Conservation (phyloP, 495 filamentous ascomycete species). For the Elasticomyces elasticus region DNA sequence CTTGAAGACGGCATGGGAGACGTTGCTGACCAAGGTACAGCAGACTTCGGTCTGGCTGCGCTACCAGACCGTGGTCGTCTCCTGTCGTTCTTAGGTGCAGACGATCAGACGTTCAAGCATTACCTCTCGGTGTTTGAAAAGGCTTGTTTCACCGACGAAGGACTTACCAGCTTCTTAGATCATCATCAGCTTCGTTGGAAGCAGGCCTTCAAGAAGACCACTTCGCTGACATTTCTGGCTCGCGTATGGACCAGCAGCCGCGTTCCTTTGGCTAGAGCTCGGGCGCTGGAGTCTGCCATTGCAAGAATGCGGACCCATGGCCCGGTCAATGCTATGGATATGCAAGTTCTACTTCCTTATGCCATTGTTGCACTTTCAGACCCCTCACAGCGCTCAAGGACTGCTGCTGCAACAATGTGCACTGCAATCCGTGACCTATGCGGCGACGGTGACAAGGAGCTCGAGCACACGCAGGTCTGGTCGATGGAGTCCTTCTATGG, state of each 20-base stretch:
- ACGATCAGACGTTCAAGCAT: neutral
- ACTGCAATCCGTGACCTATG: conserved; percentile 9
- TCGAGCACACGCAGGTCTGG: neutral
- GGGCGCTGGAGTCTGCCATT: conserved; percentile 2
- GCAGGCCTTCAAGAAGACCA: neutral
- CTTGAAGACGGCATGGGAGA: neutral
- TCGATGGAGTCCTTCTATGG: conserved; percentile 43
- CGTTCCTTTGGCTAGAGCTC: neutral
- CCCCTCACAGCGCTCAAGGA: conserved; percentile 58
- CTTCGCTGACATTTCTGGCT: conserved; percentile 23
- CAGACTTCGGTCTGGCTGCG: neutral
- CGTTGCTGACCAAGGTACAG: neutral
- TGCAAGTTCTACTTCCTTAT: conserved; percentile 72
- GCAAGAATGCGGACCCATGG: neutral
- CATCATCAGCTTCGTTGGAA: neutral
- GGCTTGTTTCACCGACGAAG: conserved; percentile 1
- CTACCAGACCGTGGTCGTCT: neutral
- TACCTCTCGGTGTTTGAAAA: neutral
- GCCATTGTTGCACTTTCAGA: conserved; percentile 63
- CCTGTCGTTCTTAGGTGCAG: neutral
- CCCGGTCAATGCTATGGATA: conserved; percentile 37
- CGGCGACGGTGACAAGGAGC: neutral
- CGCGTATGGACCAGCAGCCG: conserved; percentile 5
- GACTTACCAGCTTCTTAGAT: neutral
- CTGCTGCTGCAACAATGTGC: conserved; percentile 51